Evolutionary conservation across 345 rosid genomes (phyloP), one percentile per base, ranked within the genome.

Genomic region (Eucalyptus marginata): DNA sequence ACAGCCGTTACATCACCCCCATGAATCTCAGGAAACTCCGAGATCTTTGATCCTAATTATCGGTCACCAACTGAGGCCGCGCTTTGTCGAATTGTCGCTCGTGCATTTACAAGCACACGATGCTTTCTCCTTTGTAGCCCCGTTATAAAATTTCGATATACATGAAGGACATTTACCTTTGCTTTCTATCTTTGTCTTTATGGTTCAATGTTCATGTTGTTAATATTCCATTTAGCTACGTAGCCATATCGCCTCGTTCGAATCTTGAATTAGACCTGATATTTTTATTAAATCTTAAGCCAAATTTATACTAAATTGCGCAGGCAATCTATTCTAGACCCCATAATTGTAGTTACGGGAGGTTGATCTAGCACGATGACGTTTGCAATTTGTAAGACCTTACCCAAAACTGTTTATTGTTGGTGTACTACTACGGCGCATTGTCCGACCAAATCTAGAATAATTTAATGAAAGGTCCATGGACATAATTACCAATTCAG

Each of bases 1-100:
- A 93, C 36, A 86, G 91, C 14, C 93, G 86, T 31, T 94, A 91
- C 88, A 92, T 96, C 7, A 91, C 94, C n/a, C 98, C 98, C 12
- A 64, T 96, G 87, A 97, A 96, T 88, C 96, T 97, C 36, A 91
- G 94, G 79, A 96, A 93, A 51, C 99, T 97, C 88, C 93, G 95
- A 81, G 93, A 94, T 84, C 92, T 93, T 89, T 96, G 88, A 93
- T 46, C 14, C 7, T 4, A 25, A 49, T 50, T 22, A 40, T 43
- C 13, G 8, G 40, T 36, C 40, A 87, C 62, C 62, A 47, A 22
- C 44, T 18, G 46, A 17, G 40, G 20, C 47, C 33, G 8, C 88
- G 25, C 88, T 36, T n/a, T 8, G 22, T 40, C 31, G 36, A 87
- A 87, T 13, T 10, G 47, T 27, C 62, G 24, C 80, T 33, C 44